Conservation (phyloP, 768 basidiomycete genomes). For the Termitomyces sp. region DNA sequence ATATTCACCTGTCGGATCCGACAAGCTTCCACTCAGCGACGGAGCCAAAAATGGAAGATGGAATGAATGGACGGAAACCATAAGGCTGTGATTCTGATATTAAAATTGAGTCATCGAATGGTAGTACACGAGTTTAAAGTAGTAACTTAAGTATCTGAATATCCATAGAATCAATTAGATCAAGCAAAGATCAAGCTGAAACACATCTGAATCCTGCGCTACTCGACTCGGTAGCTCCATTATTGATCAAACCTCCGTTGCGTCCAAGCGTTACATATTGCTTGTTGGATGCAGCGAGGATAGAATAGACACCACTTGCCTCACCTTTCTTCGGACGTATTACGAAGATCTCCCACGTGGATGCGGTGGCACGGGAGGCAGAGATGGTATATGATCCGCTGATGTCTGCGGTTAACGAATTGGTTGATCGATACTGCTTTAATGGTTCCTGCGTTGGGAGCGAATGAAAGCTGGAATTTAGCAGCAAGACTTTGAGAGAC, state of each 20-base stretch:
- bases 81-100: background rate
- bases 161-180: background rate
- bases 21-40: background rate
- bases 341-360: slow-evolving; percentile 27
- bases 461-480: slow-evolving; percentile 23
- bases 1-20: background rate
- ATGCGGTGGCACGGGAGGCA: slow-evolving; percentile 23
- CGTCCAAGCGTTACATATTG: slow-evolving; percentile 22
- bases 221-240: slow-evolving; percentile 17
- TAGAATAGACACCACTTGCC: slow-evolving; percentile 25
- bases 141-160: too few relatives aligned
- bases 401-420: slow-evolving; percentile 29
- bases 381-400: slow-evolving; percentile 23
- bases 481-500: slow-evolving; percentile 17
- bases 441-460: slow-evolving; percentile 28
- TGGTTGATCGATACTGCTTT: slow-evolving; percentile 18
- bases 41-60: background rate
- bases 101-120: background rate
- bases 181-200: background rate
- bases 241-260: slow-evolving; percentile 25
- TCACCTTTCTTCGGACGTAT: slow-evolving; percentile 22
- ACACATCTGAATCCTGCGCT: slow-evolving; percentile 23
- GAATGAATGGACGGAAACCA: background rate
- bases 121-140: background rate
- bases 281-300: slow-evolving; percentile 28